Evolutionary conservation across 257 asterid species (phyloP).

Genomic region (Jasminum sambac): DNA sequence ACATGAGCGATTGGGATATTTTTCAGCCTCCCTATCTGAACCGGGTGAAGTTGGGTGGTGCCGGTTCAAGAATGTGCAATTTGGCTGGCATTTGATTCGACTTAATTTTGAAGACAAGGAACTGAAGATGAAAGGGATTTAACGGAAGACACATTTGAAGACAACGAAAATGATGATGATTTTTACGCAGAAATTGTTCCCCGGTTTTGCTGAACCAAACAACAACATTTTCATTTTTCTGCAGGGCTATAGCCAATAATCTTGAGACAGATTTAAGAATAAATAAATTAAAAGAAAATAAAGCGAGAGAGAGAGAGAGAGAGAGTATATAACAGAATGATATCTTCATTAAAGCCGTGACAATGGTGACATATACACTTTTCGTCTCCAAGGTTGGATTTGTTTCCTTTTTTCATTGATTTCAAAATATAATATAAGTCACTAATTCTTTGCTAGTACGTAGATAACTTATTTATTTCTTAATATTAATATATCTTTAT

Average conservation of each 20-base stretch:
- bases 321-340: not conserved
- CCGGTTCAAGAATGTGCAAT: too few species aligned
- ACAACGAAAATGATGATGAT: constrained; percentile 42
- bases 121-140: constrained; percentile 32
- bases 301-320: constrained; percentile 30
- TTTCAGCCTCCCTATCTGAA: too few species aligned
- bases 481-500: too few species aligned
- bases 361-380: too few species aligned
- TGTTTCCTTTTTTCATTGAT: too few species aligned
- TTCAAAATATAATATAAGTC: too few species aligned
- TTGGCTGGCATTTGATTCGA: not conserved
- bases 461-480: too few species aligned
- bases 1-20: too few species aligned
- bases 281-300: not conserved
- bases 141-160: constrained; percentile 15
- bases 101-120: constrained; percentile 31
- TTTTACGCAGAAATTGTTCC: constrained; percentile 51
- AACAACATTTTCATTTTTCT: constrained; percentile 24
- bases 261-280: constrained; percentile 22
- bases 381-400: too few species aligned
- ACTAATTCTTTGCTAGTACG: too few species aligned
- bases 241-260: constrained; percentile 36
- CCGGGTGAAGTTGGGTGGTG: too few species aligned
- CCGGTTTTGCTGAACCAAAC: constrained; percentile 33
- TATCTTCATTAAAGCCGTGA: not conserved